A percentile compares a stretch with the other conserved stretches of the same genome.
Evolutionary conservation across 176 grass and related monocot species (phyloP).

Genomic region (Triticum urartu): DNA sequence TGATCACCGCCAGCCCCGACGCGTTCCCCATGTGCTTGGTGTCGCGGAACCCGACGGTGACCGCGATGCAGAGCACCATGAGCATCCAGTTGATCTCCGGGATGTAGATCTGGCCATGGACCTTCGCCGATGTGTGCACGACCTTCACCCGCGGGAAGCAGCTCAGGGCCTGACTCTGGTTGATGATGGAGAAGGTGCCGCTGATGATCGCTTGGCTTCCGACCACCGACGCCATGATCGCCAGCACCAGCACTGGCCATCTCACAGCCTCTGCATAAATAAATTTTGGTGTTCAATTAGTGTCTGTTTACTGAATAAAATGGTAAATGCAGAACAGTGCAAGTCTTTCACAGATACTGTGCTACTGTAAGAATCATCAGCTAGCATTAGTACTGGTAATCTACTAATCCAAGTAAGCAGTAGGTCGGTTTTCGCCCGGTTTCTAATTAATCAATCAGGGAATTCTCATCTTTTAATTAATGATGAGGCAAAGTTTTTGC

Average conservation of each 20-base stretch:
- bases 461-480: no score
- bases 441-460: no score
- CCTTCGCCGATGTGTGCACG: slow-evolving; percentile 81
- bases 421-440: background rate
- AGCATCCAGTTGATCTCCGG: slow-evolving; percentile 98
- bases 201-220: slow-evolving; percentile 98
- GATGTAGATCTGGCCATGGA: slow-evolving; percentile 98
- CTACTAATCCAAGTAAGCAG: background rate
- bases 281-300: background rate
- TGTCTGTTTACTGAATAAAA: background rate
- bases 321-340: background rate
- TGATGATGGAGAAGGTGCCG: slow-evolving; percentile 97
- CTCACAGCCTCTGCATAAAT: slow-evolving; percentile 56
- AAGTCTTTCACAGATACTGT: background rate
- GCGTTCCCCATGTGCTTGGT: slow-evolving; percentile 98
- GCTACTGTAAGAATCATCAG: background rate
- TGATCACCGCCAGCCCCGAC: slow-evolving; percentile 91
- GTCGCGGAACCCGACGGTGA: slow-evolving; percentile 89
- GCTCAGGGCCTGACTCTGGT: slow-evolving; percentile 86
- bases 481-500: no score
- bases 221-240: slow-evolving; percentile 86
- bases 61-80: slow-evolving; percentile 88
- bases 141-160: slow-evolving; percentile 98
- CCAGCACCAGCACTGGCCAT: slow-evolving; percentile 82
- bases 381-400: background rate